Conservation (phyloP, 345 rosid genomes). For the Aurinia saxatilis region DNA sequence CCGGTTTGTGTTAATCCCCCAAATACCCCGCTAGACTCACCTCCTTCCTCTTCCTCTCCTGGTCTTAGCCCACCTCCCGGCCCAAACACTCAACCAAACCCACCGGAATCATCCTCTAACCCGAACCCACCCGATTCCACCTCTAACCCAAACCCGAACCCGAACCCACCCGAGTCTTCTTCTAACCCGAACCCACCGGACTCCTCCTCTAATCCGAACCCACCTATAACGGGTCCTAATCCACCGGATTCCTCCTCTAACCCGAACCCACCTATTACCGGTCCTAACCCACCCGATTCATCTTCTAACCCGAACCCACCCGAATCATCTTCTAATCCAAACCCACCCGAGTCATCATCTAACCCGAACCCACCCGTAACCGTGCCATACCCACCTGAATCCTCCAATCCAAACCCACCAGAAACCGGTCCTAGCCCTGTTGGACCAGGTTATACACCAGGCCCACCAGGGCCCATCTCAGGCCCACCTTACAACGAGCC, state of each 20-base stretch:
- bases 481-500: slow-evolving; percentile 42
- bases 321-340: neutral
- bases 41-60: slow-evolving; percentile 32
- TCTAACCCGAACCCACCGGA: slow-evolving; percentile 10
- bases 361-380: slow-evolving; percentile 24
- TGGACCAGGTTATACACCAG: slow-evolving; percentile 21
- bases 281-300: slow-evolving; percentile 31
- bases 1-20: slow-evolving; percentile 56
- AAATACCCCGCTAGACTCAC: slow-evolving; percentile 34
- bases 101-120: slow-evolving; percentile 21
- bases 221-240: slow-evolving; percentile 25
- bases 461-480: slow-evolving; percentile 23
- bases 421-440: slow-evolving; percentile 29
- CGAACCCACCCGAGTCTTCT: slow-evolving; percentile 11
- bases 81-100: slow-evolving; percentile 24
- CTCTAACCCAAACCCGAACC: slow-evolving; percentile 2
- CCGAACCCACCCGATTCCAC: slow-evolving; percentile 9
- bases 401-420: slow-evolving; percentile 15
- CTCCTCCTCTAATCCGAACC: slow-evolving; percentile 10
- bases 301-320: slow-evolving; percentile 22
- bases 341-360: slow-evolving; percentile 6
- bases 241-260: slow-evolving; percentile 22
- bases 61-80: slow-evolving; percentile 42
- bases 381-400: slow-evolving; percentile 30
- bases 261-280: slow-evolving; percentile 16